phyloP scores from a whole-genome alignment of 345 rosid genomes.

The Psidium friedrichsthalianum region DNA sequence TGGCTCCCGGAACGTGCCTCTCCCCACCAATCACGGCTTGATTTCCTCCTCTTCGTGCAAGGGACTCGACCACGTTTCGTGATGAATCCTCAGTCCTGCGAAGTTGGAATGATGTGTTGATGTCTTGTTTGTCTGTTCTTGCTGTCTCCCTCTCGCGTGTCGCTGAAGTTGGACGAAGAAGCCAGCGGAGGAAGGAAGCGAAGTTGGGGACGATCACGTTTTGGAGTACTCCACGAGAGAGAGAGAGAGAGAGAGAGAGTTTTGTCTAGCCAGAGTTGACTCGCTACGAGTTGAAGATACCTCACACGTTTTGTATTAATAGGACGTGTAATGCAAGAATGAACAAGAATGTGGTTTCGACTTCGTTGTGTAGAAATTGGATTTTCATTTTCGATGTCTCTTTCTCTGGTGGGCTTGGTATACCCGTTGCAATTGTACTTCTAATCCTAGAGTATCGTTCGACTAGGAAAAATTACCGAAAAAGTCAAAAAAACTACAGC shows the following conservation, averaged over 20 bases:
- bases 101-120: neutral
- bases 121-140: neutral
- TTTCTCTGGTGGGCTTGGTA: neutral
- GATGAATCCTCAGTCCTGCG: neutral
- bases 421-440: accelerated
- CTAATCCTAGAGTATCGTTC: neutral
- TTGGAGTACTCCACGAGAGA: neutral
- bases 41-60: neutral
- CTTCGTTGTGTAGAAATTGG: too few relatives aligned
- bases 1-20: neutral
- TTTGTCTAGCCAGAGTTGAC: neutral
- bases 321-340: neutral
- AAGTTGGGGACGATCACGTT: neutral
- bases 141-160: neutral
- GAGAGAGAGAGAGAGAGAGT: neutral
- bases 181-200: neutral
- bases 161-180: neutral
- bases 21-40: neutral
- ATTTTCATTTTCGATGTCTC: accelerated
- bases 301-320: neutral
- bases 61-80: neutral
- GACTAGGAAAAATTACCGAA: too few relatives aligned
- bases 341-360: neutral
- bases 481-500: too few relatives aligned
- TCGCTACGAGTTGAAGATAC: neutral